Conservation (phyloP, 2,329 filamentous ascomycete genomes). For the Monilinia aucupariae region DNA sequence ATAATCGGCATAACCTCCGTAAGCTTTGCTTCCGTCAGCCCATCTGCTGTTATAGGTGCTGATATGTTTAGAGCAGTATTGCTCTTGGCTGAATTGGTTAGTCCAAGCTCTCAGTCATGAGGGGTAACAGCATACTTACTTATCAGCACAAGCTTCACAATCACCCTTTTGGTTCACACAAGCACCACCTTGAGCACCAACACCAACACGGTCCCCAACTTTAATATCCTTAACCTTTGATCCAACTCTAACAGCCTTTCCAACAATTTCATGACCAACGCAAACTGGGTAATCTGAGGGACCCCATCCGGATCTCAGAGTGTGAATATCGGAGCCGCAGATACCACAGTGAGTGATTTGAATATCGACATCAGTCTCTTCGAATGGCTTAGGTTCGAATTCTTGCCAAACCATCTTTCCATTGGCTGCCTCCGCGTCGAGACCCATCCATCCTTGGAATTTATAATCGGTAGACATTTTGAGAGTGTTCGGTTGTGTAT, state of each 20-base stretch:
- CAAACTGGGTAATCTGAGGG: slow-evolving; percentile 36
- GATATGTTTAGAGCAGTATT: slow-evolving; percentile 21
- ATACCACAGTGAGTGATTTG: slow-evolving; percentile 46
- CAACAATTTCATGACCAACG: slow-evolving; percentile 48
- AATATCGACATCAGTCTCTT: slow-evolving; percentile 45
- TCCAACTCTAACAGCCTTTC: slow-evolving; percentile 47
- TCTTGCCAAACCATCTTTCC: slow-evolving; percentile 33
- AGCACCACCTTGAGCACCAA: slow-evolving; percentile 46
- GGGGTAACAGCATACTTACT: slow-evolving; percentile 27
- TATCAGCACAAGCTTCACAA: slow-evolving; percentile 47
- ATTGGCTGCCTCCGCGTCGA: slow-evolving; percentile 26
- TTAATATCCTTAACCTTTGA: slow-evolving; percentile 52
- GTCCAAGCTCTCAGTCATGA: slow-evolving; percentile 15
- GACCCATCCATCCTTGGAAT: slow-evolving; percentile 30
- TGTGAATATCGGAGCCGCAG: slow-evolving; percentile 38
- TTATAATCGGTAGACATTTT: slow-evolving; percentile 13
- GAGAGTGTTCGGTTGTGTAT: neutral
- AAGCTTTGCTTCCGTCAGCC: slow-evolving; percentile 37
- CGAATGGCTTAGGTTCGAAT: slow-evolving; percentile 43
- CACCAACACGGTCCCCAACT: slow-evolving; percentile 47
- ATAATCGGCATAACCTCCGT: slow-evolving; percentile 49
- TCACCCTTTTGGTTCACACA: slow-evolving; percentile 36
- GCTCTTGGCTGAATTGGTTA: neutral
- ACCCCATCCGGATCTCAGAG: slow-evolving; percentile 29
- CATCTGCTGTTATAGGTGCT: slow-evolving; percentile 43